Evolutionary conservation across 805 yeast genomes (phyloP).

Genomic region (Candida sanyiensis): DNA sequence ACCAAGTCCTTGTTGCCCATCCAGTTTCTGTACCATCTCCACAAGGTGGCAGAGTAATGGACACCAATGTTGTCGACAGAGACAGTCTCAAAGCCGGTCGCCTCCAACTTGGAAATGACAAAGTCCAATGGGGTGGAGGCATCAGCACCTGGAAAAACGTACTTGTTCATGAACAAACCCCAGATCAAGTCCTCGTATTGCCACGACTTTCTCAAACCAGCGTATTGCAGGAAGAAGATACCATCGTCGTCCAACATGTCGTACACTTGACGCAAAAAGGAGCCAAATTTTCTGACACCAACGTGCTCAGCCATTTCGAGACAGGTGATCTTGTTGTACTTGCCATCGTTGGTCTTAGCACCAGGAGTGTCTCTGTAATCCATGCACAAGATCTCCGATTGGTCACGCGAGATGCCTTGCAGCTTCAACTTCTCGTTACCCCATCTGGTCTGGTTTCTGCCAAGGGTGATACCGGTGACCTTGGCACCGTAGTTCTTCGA

Average conservation of each 20-base stretch:
- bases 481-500: slow-evolving; percentile 77
- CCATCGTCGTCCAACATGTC: slow-evolving; percentile 92
- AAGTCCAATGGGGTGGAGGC: slow-evolving; percentile 91
- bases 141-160: slow-evolving; percentile 96
- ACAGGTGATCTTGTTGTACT: slow-evolving; percentile 82
- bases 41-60: slow-evolving; percentile 83
- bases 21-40: slow-evolving; percentile 97
- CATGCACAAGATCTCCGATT: slow-evolving; percentile 70
- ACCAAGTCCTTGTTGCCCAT: slow-evolving; percentile 72
- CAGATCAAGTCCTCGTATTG: slow-evolving; percentile 90
- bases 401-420: slow-evolving; percentile 64
- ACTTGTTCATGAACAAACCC: slow-evolving; percentile 96
- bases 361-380: slow-evolving; percentile 90
- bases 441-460: slow-evolving; percentile 87
- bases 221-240: slow-evolving; percentile 77
- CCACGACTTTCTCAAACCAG: slow-evolving; percentile 89
- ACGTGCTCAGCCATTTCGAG: slow-evolving; percentile 96
- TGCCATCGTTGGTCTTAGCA: slow-evolving; percentile 40
- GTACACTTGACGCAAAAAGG: slow-evolving; percentile 74
- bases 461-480: slow-evolving; percentile 86
- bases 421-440: slow-evolving; percentile 66
- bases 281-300: slow-evolving; percentile 76
- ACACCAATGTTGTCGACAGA: slow-evolving; percentile 86
- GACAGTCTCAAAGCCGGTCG: slow-evolving; percentile 80
- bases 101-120: slow-evolving; percentile 70